A percentile compares a stretch with the other conserved stretches of the same genome.
Evolutionary conservation across 2,329 filamentous ascomycete species (phyloP).

Genomic region (Ascochyta viciae-villosae): DNA sequence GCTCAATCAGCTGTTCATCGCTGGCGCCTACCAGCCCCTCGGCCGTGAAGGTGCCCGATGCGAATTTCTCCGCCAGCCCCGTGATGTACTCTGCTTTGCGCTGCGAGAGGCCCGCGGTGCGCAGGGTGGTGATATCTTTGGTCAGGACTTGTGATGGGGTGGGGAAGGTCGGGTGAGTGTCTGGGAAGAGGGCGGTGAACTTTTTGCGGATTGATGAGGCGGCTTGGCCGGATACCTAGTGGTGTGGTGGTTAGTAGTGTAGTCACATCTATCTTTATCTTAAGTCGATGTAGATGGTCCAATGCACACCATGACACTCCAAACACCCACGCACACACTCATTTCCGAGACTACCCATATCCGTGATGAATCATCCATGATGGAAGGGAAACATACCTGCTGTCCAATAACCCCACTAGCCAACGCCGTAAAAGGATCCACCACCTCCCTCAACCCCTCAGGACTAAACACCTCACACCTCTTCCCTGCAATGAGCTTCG

Average conservation of each 20-base stretch:
- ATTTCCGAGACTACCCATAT: too few species aligned
- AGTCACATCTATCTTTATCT: background rate
- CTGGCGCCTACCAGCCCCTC: constrained; percentile 77
- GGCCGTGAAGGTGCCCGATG: constrained; percentile 74
- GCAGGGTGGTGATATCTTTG: constrained; percentile 68
- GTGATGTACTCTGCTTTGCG: constrained; percentile 95
- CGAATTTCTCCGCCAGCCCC: constrained; percentile 84
- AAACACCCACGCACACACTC: too few species aligned
- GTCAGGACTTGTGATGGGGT: constrained; percentile 74
- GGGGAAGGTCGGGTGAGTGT: constrained; percentile 65
- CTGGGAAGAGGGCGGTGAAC: constrained; percentile 59
- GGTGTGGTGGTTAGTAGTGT: background rate
- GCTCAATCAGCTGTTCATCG: constrained; percentile 85
- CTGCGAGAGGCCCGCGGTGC: constrained; percentile 87
- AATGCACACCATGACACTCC: too few species aligned
- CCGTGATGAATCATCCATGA: too few species aligned
- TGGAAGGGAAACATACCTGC: constrained; percentile 59
- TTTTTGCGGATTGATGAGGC: constrained; percentile 87
- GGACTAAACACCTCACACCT: constrained; percentile 81
- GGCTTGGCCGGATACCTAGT: constrained; percentile 81
- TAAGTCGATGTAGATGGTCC: too few species aligned
- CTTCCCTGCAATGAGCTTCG: constrained; percentile 72
- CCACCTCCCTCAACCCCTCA: constrained; percentile 79
- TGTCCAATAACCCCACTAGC: constrained; percentile 91
- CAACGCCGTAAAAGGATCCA: constrained; percentile 88